These are phyloP conservation scores for Neotropicomus parvogracilis DNA, from an alignment of 1,284 basidiomycete genomes.

Conservation along the genomic window DNA sequence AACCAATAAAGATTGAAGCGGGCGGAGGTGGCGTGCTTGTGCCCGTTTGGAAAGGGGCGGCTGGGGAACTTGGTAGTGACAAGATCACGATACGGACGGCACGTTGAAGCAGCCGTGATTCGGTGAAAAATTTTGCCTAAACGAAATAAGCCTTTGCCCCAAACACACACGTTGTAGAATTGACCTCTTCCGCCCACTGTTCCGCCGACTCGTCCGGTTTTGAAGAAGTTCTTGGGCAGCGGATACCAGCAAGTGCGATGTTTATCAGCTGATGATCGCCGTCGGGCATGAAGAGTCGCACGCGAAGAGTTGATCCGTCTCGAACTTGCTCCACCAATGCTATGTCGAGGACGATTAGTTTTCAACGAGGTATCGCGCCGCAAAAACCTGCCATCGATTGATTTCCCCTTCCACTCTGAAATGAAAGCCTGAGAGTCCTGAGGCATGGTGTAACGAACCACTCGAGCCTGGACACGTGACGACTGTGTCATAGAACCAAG, in stretches of 20 bases:
- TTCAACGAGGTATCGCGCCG: neutral
- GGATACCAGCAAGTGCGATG: slow-evolving; percentile 82
- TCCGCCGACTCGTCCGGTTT: slow-evolving; percentile 78
- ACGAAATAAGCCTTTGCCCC: slow-evolving; percentile 7
- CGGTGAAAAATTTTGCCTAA: slow-evolving; percentile 94
- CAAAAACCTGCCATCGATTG: slow-evolving; percentile 67
- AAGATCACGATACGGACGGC: slow-evolving; percentile 83
- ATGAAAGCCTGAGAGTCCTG: slow-evolving; percentile 86
- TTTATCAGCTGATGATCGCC: slow-evolving; percentile 87
- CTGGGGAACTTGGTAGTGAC: slow-evolving; percentile 79
- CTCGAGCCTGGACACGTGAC: slow-evolving; percentile 52
- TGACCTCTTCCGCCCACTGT: slow-evolving; percentile 80
- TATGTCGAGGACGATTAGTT: slow-evolving; percentile 30
- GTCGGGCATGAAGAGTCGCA: slow-evolving; percentile 84
- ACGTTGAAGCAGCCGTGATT: slow-evolving; percentile 89
- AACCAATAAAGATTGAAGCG: slow-evolving; percentile 87
- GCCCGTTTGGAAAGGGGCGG: slow-evolving; percentile 77
- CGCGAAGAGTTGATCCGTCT: slow-evolving; percentile 88
- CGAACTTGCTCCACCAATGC: slow-evolving; percentile 92
- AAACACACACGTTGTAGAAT: slow-evolving; percentile 12
- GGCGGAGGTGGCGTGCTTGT: slow-evolving; percentile 62
- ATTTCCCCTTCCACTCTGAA: slow-evolving; percentile 85
- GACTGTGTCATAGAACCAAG: slow-evolving; percentile 3
- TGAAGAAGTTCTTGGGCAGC: slow-evolving; percentile 68
- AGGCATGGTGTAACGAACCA: slow-evolving; percentile 86